These are phyloP conservation scores for Acacia pycnantha DNA, from an alignment of 331 rosid genomes.

Conservation along the genomic window DNA sequence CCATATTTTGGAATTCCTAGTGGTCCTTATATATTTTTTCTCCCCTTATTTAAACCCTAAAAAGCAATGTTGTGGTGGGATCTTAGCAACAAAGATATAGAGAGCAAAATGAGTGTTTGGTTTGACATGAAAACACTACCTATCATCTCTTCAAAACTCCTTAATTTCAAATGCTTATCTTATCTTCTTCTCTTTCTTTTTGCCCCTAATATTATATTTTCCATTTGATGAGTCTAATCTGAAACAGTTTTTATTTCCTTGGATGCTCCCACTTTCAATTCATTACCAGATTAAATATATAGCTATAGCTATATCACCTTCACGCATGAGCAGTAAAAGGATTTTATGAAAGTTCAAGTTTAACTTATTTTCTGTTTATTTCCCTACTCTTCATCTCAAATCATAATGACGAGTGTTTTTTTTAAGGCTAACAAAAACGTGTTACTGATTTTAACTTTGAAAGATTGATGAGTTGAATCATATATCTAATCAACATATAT, in stretches of 20 bases:
- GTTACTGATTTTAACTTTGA: not conserved
- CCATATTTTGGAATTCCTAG: not conserved
- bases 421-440: not conserved
- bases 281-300: not conserved
- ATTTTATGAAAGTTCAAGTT: not conserved
- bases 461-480: not conserved
- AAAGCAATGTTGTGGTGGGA: not conserved
- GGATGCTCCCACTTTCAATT: not conserved
- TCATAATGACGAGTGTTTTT: not conserved
- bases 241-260: not conserved
- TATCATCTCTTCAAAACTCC: not conserved
- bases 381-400: not conserved
- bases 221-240: constrained; percentile 31
- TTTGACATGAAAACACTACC: not conserved
- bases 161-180: not conserved
- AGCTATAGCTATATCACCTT: not conserved
- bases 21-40: not conserved
- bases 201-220: too few species aligned
- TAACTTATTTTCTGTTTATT: not conserved
- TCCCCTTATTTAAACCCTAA: not conserved
- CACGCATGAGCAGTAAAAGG: not conserved
- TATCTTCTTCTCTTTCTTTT: not conserved
- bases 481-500: not conserved
- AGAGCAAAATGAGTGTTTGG: not conserved
- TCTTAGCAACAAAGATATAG: not conserved